Evolutionary conservation across 768 basidiomycete genomes (phyloP).

Genomic region (Daedaleopsis nitida): DNA sequence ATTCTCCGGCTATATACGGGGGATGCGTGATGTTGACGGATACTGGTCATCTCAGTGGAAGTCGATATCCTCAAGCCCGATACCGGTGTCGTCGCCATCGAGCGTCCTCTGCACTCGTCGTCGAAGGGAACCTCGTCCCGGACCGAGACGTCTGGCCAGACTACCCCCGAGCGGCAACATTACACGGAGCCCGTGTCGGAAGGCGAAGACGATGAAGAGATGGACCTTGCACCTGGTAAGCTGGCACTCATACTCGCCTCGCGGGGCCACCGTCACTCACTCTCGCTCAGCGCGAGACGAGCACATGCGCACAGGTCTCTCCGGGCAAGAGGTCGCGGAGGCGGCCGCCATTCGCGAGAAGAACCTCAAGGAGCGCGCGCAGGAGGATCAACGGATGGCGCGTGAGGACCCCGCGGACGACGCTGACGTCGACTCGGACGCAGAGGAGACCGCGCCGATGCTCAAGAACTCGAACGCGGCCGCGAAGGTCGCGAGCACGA

Average conservation of each 20-base stretch:
- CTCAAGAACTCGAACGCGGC: conserved; percentile 23
- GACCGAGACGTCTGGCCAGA: conserved; percentile 44
- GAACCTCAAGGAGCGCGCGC: conserved; percentile 53
- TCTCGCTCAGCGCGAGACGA: conserved; percentile 62
- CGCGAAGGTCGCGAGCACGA: conserved; percentile 14
- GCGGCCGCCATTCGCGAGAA: conserved; percentile 87
- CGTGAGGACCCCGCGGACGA: conserved; percentile 15
- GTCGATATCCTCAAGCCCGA: conserved; percentile 93
- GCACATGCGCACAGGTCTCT: conserved; percentile 75
- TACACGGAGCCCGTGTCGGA: conserved; percentile 95
- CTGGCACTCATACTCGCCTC: too few species aligned
- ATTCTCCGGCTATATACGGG: neutral
- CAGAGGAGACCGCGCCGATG: conserved; percentile 42
- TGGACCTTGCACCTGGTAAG: conserved; percentile 57
- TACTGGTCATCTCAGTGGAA: conserved; percentile 62
- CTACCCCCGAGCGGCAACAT: conserved; percentile 37
- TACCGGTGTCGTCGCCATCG: conserved; percentile 64
- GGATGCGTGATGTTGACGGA: neutral
- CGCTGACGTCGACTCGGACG: conserved; percentile 28
- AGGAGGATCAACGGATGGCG: neutral
- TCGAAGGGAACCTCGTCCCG: conserved; percentile 47
- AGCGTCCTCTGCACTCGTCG: conserved; percentile 62
- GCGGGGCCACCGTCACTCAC: neutral
- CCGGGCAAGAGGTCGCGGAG: conserved; percentile 72
- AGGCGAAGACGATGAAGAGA: conserved; percentile 88